Conservation (phyloP, 345 rosid genomes). For the Murraya paniculata region DNA sequence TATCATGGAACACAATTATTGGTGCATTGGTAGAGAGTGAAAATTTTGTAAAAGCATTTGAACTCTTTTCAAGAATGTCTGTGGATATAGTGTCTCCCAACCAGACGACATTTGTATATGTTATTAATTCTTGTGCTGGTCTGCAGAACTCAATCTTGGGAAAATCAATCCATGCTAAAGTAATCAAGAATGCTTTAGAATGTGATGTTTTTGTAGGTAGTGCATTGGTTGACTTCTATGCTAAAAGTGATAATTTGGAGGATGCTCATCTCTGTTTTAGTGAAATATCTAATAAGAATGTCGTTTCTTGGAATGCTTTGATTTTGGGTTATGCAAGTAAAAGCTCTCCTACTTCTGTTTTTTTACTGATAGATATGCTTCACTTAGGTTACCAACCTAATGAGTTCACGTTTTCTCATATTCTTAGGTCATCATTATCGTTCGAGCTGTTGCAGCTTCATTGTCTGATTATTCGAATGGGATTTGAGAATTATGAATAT, state of each 20-base stretch:
- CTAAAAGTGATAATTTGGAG: conserved; percentile 52
- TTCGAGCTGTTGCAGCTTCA: conserved; percentile 62
- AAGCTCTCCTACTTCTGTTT: conserved; percentile 29
- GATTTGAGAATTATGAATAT: conserved; percentile 53
- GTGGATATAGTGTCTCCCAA: conserved; percentile 38
- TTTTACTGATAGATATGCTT: conserved; percentile 57
- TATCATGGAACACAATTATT: conserved; percentile 73
- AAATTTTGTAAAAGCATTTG: conserved; percentile 47
- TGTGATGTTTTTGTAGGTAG: conserved; percentile 57
- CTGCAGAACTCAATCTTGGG: conserved; percentile 40
- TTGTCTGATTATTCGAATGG: conserved; percentile 59
- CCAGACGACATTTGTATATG: conserved; percentile 51
- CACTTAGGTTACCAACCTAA: conserved; percentile 55
- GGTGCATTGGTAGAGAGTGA: conserved; percentile 48
- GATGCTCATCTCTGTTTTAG: conserved; percentile 57
- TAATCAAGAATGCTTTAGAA: conserved; percentile 42
- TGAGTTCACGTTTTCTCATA: conserved; percentile 69
- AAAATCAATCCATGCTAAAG: conserved; percentile 52
- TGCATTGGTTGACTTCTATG: conserved; percentile 73
- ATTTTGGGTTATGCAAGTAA: conserved; percentile 60
- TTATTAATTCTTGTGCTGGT: conserved; percentile 45
- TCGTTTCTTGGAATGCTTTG: conserved; percentile 80
- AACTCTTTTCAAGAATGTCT: conserved; percentile 43
- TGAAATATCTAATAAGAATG: conserved; percentile 52
- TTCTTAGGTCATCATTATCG: conserved; percentile 40